Base-by-base conservation (phyloP, 2,329 filamentous ascomycete species). In the Aspergillus versicolor region DNA sequence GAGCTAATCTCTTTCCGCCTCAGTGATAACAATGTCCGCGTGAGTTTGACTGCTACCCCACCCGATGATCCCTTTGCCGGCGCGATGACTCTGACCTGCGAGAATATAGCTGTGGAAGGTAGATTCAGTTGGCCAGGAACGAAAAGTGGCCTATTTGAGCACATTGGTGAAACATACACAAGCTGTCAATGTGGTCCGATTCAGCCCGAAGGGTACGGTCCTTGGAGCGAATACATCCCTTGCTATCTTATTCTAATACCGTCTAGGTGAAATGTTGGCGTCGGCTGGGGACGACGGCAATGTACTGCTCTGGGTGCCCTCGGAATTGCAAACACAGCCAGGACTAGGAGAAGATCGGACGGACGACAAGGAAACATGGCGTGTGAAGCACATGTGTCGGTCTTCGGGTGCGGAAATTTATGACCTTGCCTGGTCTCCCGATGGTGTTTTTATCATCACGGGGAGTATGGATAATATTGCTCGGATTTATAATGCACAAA, bases 381-480 rank as follows among this genome's bases (percentile, higher is more conserved):
- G 93, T 61, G 89, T 93, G 61, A 97, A 96, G 78, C 91, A 96
- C 73, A 97, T 97, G 94, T 97, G 92, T 75, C 87, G 94, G 61
- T 96, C 92, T 45, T 91, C 90, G 2, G 93, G 92, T 37, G 91
- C 92, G 11, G 94, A 99, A 74, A 97, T 99, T 65, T 99, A 99
- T 77, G 94, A 99, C 75, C 80, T 99, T 56, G 94, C 94, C 50
- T 99, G 94, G 95, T 97, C 94, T 48, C 95, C 95, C n/a, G 94
- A 99, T 74, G 92, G 90, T 40, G 81, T 88, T 40, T 94, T 95
- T 78, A 96, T 99, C 79, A 97, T 99, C 67, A 97, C 95, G 22
- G 94, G 94, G 40, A 97, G 94, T 77, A 97, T 99, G 92, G 94
- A 99, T 78, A 99, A 99, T 73, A 88, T 97, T 72, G 92, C 94